Base-by-base conservation (phyloP, 345 rosid species). In the Erucastrum elatum region DNA sequence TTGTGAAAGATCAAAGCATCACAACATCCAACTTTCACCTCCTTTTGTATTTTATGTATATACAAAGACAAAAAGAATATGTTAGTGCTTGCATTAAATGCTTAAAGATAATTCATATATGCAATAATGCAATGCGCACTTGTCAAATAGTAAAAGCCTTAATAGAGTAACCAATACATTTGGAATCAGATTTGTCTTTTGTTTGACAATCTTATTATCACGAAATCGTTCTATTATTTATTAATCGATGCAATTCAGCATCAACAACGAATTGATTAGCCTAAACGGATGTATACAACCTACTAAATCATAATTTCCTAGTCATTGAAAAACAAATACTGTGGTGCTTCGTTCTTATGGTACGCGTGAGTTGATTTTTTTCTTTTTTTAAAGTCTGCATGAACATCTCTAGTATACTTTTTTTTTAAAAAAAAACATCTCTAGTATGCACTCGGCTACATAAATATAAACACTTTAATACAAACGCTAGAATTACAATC, bases 121-220 rank as follows among this genome's bases (percentile, higher is more conserved):
- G 64, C 75, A 46, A 21, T 76, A 41, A 64, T 70, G 64, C 75
- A 46, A 21, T 76, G 56, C 64, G 49, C 75, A 77, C 80, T 35
- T n/a, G 31, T 75, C 46, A 37, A 37, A 30, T 75, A 37, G 21
- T 5, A 34, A 34, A 34, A 34, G 37, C 37, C 37, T 34, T 34
- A 11, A 44, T 62, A 49, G 11, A 25, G 31, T 77, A 33, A 15
- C n/a, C 53, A 62, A 25, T 31, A 61, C 29, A 8, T 34, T 44
- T 69, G 39, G 51, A 60, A 68, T 61, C 68, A 13, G 6, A 12
- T 46, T 44, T 49, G 16, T 5, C 13, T 75, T 15, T 29, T 29
- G 10, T 59, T 61, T 46, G 5, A 31, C 33, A 31, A 39, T 68
- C 25, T 7, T 59, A 4, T 7, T 29, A 59, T 60, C 35, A 59